These are phyloP conservation scores for Flaveria sonorensis DNA, from an alignment of 129 eudicot species.

Conservation along the genomic window DNA sequence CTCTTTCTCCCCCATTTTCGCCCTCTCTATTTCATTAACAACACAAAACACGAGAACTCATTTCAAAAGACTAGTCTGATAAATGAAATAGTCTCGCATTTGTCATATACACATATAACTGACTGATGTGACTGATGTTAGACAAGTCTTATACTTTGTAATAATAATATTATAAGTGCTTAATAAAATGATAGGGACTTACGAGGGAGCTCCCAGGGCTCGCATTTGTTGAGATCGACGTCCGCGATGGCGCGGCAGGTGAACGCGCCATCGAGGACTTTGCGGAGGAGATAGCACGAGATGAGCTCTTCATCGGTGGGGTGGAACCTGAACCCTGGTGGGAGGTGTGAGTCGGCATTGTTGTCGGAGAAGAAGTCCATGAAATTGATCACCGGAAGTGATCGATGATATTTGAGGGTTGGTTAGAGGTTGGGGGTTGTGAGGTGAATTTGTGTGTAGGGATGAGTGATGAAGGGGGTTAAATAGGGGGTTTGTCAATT, in stretches of 20 bases:
- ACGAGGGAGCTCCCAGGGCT: conserved; percentile 99
- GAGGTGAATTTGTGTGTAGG: not conserved
- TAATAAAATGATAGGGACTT: not conserved
- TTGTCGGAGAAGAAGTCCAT: conserved; percentile 47
- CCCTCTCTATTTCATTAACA: conserved; percentile 45
- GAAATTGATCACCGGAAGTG: not conserved
- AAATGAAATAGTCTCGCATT: too few relatives aligned
- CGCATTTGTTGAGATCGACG: conserved; percentile 92
- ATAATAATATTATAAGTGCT: not conserved
- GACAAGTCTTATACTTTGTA: too few relatives aligned
- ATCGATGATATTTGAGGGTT: not conserved
- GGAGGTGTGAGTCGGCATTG: conserved; percentile 50
- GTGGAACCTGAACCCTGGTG: conserved; percentile 91
- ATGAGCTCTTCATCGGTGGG: conserved; percentile 96
- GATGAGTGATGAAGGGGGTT: conserved; percentile 7
- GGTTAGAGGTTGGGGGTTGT: too few relatives aligned
- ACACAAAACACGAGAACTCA: not conserved
- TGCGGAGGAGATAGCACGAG: conserved; percentile 72
- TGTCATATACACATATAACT: too few relatives aligned
- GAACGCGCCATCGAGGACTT: conserved; percentile 69
- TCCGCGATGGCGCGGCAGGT: conserved; percentile 79
- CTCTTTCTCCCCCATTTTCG: conserved; percentile 93
- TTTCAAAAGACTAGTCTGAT: too few relatives aligned
- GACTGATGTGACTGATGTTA: too few relatives aligned
- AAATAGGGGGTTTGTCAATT: conserved; percentile 15